Conservation (phyloP, 1,139 yeast species). For the Pichiaceae sp. region DNA sequence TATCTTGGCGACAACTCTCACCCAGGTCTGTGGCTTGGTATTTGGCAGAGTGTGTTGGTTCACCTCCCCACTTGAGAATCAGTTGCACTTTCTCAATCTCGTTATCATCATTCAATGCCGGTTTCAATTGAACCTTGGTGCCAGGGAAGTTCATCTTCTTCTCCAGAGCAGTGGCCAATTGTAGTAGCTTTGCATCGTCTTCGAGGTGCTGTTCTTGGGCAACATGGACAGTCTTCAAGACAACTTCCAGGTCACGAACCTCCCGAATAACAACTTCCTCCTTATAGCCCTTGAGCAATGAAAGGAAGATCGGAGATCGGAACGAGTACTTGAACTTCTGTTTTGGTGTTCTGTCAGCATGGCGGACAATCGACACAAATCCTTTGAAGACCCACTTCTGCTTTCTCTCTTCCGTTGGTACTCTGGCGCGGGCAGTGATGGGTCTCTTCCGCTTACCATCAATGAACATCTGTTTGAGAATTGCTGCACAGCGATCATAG, state of each 20-base stretch:
- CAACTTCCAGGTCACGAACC: slow-evolving; percentile 77
- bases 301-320: slow-evolving; percentile 77
- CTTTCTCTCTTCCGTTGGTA: slow-evolving; percentile 45
- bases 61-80: slow-evolving; percentile 98
- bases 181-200: slow-evolving; percentile 67
- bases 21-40: slow-evolving; percentile 95
- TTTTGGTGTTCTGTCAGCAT: slow-evolving; percentile 98
- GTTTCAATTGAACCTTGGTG: slow-evolving; percentile 92
- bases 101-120: slow-evolving; percentile 49
- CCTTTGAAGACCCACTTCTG: slow-evolving; percentile 98
- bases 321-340: slow-evolving; percentile 96
- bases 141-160: slow-evolving; percentile 91
- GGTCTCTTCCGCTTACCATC: slow-evolving; percentile 37
- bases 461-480: slow-evolving; percentile 65
- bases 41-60: slow-evolving; percentile 95
- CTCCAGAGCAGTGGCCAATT: slow-evolving; percentile 74
- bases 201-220: slow-evolving; percentile 78
- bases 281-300: slow-evolving; percentile 84
- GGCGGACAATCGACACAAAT: slow-evolving; percentile 83
- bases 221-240: slow-evolving; percentile 71
- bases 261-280: slow-evolving; percentile 95
- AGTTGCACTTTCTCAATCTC: slow-evolving; percentile 94
- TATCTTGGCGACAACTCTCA: slow-evolving; percentile 89
- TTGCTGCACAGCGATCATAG: slow-evolving; percentile 76
- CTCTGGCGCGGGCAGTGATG: slow-evolving; percentile 15